phyloP scores from a whole-genome alignment of 163 green algal species.

The Coccomyxa subellipsoidea region DNA sequence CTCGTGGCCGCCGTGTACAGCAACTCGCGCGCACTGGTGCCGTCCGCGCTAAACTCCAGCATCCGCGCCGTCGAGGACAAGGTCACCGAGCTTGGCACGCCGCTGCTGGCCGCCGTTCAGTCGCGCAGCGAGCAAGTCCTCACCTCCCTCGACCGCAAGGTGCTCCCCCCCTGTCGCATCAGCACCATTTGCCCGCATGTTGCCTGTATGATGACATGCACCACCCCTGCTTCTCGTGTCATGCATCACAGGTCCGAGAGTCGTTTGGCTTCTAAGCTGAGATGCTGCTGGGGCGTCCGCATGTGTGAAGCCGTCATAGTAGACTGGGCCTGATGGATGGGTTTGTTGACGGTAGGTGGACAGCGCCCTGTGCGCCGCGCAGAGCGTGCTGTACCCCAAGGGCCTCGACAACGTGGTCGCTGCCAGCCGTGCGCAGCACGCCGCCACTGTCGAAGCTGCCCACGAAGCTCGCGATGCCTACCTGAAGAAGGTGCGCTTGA shows the following conservation, averaged over 20 bases:
- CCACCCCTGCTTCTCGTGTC: too few relatives aligned
- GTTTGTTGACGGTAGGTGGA: neutral
- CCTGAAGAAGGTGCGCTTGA: slow-evolving; percentile 34
- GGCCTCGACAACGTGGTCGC: slow-evolving; percentile 14
- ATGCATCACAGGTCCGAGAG: too few relatives aligned
- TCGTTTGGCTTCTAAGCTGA: too few relatives aligned
- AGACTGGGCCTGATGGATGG: too few relatives aligned
- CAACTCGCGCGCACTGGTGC: slow-evolving; percentile 8
- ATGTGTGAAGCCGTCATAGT: too few relatives aligned
- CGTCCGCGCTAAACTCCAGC: slow-evolving; percentile 9
- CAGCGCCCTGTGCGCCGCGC: neutral
- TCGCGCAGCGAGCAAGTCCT: slow-evolving; percentile 11
- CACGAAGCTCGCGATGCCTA: slow-evolving; percentile 41
- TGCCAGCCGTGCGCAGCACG: slow-evolving; percentile 14
- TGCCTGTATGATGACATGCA: too few relatives aligned
- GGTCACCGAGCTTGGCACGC: slow-evolving; percentile 1
- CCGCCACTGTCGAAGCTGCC: slow-evolving; percentile 32
- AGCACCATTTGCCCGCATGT: neutral
- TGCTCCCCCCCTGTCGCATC: neutral
- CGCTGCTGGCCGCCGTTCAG: slow-evolving; percentile 20
- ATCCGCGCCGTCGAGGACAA: slow-evolving; percentile 20
- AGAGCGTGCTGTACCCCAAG: slow-evolving; percentile 6
- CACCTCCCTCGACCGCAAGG: slow-evolving; percentile 18
- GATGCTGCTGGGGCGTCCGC: too few relatives aligned
- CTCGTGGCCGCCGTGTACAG: slow-evolving; percentile 14